A percentile compares a stretch with the other conserved stretches of the same genome.
These are phyloP conservation scores for Eucalyptus marginata DNA, from an alignment of 345 rosid genomes.

Conservation along the genomic window DNA sequence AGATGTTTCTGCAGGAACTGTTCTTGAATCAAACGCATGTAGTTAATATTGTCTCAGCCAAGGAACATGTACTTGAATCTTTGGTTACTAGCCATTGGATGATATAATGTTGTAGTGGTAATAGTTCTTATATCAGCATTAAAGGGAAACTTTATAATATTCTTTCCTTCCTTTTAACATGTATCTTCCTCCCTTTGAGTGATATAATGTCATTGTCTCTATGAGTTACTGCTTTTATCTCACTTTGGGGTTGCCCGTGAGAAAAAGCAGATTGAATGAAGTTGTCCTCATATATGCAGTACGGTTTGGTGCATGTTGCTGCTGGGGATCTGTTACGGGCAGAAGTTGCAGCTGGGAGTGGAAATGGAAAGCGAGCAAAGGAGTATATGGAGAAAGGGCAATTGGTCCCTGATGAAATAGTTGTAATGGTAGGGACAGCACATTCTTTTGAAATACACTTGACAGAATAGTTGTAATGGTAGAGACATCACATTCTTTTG, in stretches of 20 bases:
- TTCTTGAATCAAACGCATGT: not conserved
- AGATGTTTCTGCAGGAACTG: not conserved
- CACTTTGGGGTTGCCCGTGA: not conserved
- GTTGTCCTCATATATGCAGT: constrained; percentile 51
- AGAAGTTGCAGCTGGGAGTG: constrained; percentile 73
- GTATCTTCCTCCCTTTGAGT: not conserved
- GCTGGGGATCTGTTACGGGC: constrained; percentile 87
- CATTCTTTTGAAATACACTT: not conserved
- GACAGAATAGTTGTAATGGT: constrained; percentile 71
- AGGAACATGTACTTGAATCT: not conserved
- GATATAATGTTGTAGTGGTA: not conserved
- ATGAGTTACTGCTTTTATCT: not conserved
- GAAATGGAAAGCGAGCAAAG: constrained; percentile 74
- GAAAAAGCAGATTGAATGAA: constrained; percentile 6
- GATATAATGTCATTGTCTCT: not conserved
- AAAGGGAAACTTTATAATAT: not conserved
- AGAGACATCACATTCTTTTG: not conserved
- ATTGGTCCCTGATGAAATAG: constrained; percentile 70
- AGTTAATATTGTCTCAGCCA: not conserved
- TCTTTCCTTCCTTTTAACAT: not conserved
- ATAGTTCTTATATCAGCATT: not conserved
- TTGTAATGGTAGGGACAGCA: constrained; percentile 38
- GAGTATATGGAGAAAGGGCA: constrained; percentile 83
- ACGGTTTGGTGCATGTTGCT: constrained; percentile 84
- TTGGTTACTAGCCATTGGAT: not conserved